Evolutionary conservation across 352 stramenopile genomes (phyloP), one percentile per base, ranked within the genome.

Genomic region (Saprolegnia diclina): DNA sequence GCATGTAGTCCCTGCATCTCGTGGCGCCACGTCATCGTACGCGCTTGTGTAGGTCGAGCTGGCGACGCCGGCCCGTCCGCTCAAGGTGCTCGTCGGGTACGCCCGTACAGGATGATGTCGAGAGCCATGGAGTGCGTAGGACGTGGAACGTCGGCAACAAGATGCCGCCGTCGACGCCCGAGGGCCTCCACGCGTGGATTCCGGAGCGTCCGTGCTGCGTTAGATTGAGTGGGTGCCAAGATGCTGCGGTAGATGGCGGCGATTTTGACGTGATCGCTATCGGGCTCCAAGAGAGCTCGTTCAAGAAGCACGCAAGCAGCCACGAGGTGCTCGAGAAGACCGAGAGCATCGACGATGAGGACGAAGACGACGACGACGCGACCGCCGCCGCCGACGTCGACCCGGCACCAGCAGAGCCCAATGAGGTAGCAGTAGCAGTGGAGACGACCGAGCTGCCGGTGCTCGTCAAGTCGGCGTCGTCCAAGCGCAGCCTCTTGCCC

Each of bases 121-220:
- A 7, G 32, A 16, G 7, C 52, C 32, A 57, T 14, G 32, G 7
- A 7, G 9, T 16, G 14, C 2, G 21, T 61, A 69, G 63, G 24
- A 67, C 87, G 7, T 95, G 87, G 87, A 95, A 95, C 57, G 80
- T 95, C 6, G 87, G 87, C 52, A 95, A 95, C 64, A 83, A 82
- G 9, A 89, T 88, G 81, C 83, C 85, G 24, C 83, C 85, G 0
- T 86, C 87, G 64, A 73, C 77, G 54, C 65, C 73, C 2, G 81
- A 76, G 18, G 46, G 77, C 40, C 69, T 96, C 56, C 56, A 73
- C 52, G 65, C 82, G 46, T 95, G 88, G 88, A 83, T 96, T 45
- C 88, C 87, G 73, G 5, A 65, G 52, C 24, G 65, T 65, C 52
- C n/a, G n/a, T n/a, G n/a, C n/a, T n/a, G n/a, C n/a, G n/a, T n/a